Conservation (phyloP, 352 stramenopile species). For the Pythium guiyangense region DNA sequence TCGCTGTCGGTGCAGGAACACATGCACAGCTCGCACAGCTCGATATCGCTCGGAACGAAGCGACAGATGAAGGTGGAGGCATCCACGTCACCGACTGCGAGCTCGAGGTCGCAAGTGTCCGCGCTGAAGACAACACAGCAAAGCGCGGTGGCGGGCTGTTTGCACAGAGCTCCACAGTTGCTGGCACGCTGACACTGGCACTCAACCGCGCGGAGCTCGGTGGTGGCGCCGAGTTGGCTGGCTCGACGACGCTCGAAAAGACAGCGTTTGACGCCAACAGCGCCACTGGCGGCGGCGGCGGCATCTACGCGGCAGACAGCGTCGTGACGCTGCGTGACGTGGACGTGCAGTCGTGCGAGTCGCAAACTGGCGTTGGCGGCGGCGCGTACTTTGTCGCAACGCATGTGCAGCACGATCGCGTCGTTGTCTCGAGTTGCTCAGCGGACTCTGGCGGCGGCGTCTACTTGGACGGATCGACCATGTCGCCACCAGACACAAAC, state of each 20-base stretch:
- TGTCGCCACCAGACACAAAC: conserved; percentile 8
- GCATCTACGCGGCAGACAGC: conserved; percentile 19
- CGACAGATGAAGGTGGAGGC: conserved; percentile 22
- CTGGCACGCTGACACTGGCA: conserved; percentile 13
- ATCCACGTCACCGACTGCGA: conserved; percentile 9
- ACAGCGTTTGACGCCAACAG: conserved; percentile 16
- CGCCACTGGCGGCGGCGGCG: conserved; percentile 26
- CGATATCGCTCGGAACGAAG: conserved; percentile 13
- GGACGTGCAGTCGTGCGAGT: conserved; percentile 16
- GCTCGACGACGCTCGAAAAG: conserved; percentile 12
- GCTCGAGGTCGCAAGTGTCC: conserved; percentile 8
- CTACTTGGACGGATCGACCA: conserved; percentile 22
- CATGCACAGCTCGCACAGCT: conserved; percentile 11
- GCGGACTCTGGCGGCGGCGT: conserved; percentile 23
- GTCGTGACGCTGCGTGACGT: conserved; percentile 19
- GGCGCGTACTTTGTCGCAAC: conserved; percentile 20
- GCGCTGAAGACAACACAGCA: conserved; percentile 19
- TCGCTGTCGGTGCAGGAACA: conserved; percentile 6
- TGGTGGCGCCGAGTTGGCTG: conserved; percentile 17
- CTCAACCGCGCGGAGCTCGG: conserved; percentile 23
- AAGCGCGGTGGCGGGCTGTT: conserved; percentile 23
- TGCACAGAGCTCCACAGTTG: conserved; percentile 16
- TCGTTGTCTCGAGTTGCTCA: conserved; percentile 18
- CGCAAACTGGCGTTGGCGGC: conserved; percentile 18
- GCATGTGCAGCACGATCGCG: conserved; percentile 12